Evolutionary conservation across 257 asterid genomes (phyloP), one percentile per base, ranked within the genome.

Genomic region (Solanum boliviense): DNA sequence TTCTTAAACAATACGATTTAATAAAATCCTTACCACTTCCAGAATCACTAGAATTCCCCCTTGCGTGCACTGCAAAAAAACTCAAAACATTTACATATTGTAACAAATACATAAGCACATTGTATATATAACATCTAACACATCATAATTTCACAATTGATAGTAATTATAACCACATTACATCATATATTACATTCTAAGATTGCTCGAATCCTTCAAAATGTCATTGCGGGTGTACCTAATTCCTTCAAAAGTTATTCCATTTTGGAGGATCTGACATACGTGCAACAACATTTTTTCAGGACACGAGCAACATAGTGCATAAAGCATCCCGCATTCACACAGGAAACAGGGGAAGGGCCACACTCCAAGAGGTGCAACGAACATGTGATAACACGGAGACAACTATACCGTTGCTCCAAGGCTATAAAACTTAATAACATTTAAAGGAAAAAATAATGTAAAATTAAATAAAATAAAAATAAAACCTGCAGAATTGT

Each of bases 401-500:
- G 4, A 32, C 15, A 34, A 32, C 2, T 72, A 18, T 72, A 72
- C 15, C 15, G 8, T 32, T 32, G 25, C 44, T 71, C 41, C 6
- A 20, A 9, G 9, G 29, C 4, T 38, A 32, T 60, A 60, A 78
- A 5, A 12, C 13, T 9, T 20, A 89, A 68, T 15, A 89, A 78
- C 83, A 41, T 48, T 56, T 35, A 23, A 20, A 21, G 18, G 35
- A 27, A 36, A 4, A 8, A 58, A 35, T 6, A 39, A 15, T 36
- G n/a, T 74, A 46, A 41, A 44, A 25, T 67, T 25, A 44, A 36
- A 9, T n/a, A 20, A 21, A 35, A 21, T 9, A 20, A 74, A 35
- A 86, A 16, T 15, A 29, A 2, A 13, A 94, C 99, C 99, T 88
- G 92, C 76, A 70, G 91, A 89, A 85, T 88, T 88, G 65, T n/a